Conservation (phyloP, 129 eudicot species). For the Erigeron canadensis region DNA sequence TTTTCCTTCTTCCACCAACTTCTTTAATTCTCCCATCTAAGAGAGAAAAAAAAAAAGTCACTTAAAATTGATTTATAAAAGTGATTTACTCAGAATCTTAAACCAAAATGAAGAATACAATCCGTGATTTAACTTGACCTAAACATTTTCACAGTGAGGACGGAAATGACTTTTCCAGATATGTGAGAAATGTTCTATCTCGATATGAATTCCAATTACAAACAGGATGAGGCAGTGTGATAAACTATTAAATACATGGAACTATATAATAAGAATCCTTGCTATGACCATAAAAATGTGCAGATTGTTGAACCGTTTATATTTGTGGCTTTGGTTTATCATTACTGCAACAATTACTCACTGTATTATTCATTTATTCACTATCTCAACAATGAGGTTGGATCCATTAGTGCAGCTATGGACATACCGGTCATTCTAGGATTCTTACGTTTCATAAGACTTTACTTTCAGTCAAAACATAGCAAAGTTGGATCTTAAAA, state of each 20-base stretch:
- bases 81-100: not conserved
- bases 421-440: no score
- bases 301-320: not conserved
- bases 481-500: no score
- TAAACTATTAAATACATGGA: not conserved
- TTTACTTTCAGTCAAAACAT: no score
- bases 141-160: not conserved
- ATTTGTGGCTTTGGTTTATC: no score
- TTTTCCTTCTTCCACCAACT: conserved; percentile 65
- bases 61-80: not conserved
- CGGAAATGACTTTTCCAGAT: not conserved
- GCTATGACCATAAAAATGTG: not conserved
- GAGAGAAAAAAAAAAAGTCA: not conserved
- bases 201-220: not conserved
- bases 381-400: no score
- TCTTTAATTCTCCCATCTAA: conserved; percentile 70
- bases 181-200: not conserved
- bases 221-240: not conserved
- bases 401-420: no score
- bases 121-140: not conserved
- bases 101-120: not conserved
- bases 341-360: no score
- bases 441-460: no score
- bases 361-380: no score
- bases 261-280: not conserved